These are phyloP conservation scores for Myochromella boudieri DNA, from an alignment of 768 basidiomycete species.

Conservation along the genomic window DNA sequence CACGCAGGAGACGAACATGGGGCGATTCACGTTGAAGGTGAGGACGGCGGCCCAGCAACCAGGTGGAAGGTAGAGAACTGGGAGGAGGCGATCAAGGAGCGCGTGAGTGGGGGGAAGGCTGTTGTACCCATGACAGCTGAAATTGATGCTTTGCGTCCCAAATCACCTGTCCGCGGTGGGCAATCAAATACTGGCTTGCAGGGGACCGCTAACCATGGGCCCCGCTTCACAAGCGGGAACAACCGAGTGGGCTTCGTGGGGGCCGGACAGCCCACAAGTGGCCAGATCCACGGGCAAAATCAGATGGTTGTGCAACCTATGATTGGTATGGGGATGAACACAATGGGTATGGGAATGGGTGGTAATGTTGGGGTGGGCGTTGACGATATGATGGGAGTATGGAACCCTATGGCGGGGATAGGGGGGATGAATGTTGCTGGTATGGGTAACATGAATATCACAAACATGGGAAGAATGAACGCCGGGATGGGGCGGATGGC, in stretches of 20 bases:
- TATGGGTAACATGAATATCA: slow-evolving; percentile 29
- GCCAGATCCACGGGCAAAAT: slow-evolving; percentile 29
- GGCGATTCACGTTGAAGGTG: slow-evolving; percentile 37
- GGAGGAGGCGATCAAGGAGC: slow-evolving; percentile 60
- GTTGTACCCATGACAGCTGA: slow-evolving; percentile 77
- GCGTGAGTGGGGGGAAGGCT: slow-evolving; percentile 51
- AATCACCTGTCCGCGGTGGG: slow-evolving; percentile 66
- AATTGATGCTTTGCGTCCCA: slow-evolving; percentile 82
- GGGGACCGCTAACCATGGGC: slow-evolving; percentile 15
- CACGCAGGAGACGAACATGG: slow-evolving; percentile 27
- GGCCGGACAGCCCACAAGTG: slow-evolving; percentile 17
- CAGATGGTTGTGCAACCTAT: slow-evolving; percentile 34
- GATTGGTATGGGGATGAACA: slow-evolving; percentile 30
- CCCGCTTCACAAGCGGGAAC: slow-evolving; percentile 15
- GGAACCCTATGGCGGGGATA: slow-evolving; percentile 35
- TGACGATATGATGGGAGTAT: slow-evolving; percentile 35
- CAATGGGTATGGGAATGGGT: slow-evolving; percentile 33
- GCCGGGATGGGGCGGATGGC: slow-evolving; percentile 25
- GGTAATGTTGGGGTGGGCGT: slow-evolving; percentile 21
- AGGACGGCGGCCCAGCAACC: slow-evolving; percentile 41
- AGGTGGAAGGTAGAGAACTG: slow-evolving; percentile 64
- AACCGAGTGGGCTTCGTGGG: slow-evolving; percentile 24
- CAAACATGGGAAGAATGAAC: slow-evolving; percentile 28
- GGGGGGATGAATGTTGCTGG: slow-evolving; percentile 16
- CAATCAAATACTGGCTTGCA: slow-evolving; percentile 20